A percentile compares a stretch with the other conserved stretches of the same genome.
Conservation (phyloP, 805 yeast species). For the Yamadazyma endophytica region DNA sequence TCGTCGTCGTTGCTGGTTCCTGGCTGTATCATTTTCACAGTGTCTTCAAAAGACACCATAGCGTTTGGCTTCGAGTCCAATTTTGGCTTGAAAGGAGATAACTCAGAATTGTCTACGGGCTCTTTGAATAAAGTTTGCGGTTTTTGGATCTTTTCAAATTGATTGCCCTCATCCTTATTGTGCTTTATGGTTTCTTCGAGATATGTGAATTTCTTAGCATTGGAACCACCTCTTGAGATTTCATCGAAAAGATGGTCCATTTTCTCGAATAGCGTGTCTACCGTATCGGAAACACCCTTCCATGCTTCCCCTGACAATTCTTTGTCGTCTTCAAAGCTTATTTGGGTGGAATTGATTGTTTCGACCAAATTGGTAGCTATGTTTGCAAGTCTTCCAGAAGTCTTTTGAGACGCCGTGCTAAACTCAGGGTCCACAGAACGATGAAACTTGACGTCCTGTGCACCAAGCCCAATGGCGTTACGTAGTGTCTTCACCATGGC, state of each 20-base stretch:
- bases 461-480: too few relatives aligned
- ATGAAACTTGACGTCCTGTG: constrained; percentile 78
- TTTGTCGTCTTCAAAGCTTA: constrained; percentile 18
- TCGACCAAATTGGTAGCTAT: constrained; percentile 44
- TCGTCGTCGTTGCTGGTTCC: constrained; percentile 19
- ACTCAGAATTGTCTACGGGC: constrained; percentile 64
- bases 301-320: constrained; percentile 41
- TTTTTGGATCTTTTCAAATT: constrained; percentile 41
- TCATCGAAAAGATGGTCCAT: constrained; percentile 66
- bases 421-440: constrained; percentile 53
- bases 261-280: constrained; percentile 74
- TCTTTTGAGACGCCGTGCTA: constrained; percentile 27
- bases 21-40: constrained; percentile 31
- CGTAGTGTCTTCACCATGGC: too few relatives aligned
- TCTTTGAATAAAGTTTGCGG: constrained; percentile 65
- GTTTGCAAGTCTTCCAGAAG: constrained; percentile 29
- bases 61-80: constrained; percentile 72
- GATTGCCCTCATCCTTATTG: constrained; percentile 6
- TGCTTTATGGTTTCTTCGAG: constrained; percentile 41
- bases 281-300: constrained; percentile 55
- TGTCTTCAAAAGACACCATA: constrained; percentile 50
- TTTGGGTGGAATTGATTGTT: constrained; percentile 1
- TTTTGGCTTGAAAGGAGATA: constrained; percentile 73
- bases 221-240: constrained; percentile 17
- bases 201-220: constrained; percentile 33